Evolutionary conservation across 2,329 filamentous ascomycete species (phyloP).

Genomic region (Penicillium vulpinum): DNA sequence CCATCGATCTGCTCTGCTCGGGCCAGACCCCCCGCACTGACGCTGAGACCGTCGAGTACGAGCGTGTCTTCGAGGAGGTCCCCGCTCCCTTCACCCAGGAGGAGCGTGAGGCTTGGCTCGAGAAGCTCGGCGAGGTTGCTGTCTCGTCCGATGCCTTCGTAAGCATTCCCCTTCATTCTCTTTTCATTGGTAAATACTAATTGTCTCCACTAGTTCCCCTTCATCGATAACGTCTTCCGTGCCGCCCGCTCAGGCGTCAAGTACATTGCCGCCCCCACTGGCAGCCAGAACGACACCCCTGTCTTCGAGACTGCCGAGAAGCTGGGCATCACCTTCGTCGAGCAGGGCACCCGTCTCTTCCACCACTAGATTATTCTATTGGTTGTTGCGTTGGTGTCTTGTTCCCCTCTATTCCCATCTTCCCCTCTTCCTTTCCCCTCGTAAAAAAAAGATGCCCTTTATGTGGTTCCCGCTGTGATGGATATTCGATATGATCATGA

Average conservation of each 20-base stretch:
- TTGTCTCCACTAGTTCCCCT: slow-evolving; percentile 71
- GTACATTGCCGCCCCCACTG: slow-evolving; percentile 91
- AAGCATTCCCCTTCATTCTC: slow-evolving; percentile 45
- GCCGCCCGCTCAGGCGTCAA: slow-evolving; percentile 85
- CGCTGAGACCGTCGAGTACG: slow-evolving; percentile 81
- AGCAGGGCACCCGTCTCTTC: slow-evolving; percentile 92
- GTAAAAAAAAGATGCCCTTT: slow-evolving; percentile 17
- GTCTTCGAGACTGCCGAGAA: slow-evolving; percentile 82
- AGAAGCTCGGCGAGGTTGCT: slow-evolving; percentile 72
- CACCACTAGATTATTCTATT: slow-evolving; percentile 69
- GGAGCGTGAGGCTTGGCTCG: slow-evolving; percentile 83
- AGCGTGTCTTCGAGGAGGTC: slow-evolving; percentile 85
- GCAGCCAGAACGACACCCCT: slow-evolving; percentile 58
- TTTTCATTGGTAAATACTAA: neutral
- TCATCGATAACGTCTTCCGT: slow-evolving; percentile 96
- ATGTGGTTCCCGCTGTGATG: slow-evolving; percentile 4
- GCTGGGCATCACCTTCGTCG: slow-evolving; percentile 88
- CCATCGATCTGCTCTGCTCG: slow-evolving; percentile 91
- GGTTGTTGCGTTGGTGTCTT: slow-evolving; percentile 6
- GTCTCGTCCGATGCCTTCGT: slow-evolving; percentile 95
- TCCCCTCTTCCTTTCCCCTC: slow-evolving; percentile 2
- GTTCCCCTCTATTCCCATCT: neutral
- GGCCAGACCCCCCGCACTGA: slow-evolving; percentile 83
- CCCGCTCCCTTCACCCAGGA: slow-evolving; percentile 77
- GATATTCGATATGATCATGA: slow-evolving; percentile 27